Percentiles rank a stretch among this genome's conserved stretches.
Evolutionary conservation across 352 stramenopile species (phyloP).

Genomic region (Pseudoperonospora humuli): DNA sequence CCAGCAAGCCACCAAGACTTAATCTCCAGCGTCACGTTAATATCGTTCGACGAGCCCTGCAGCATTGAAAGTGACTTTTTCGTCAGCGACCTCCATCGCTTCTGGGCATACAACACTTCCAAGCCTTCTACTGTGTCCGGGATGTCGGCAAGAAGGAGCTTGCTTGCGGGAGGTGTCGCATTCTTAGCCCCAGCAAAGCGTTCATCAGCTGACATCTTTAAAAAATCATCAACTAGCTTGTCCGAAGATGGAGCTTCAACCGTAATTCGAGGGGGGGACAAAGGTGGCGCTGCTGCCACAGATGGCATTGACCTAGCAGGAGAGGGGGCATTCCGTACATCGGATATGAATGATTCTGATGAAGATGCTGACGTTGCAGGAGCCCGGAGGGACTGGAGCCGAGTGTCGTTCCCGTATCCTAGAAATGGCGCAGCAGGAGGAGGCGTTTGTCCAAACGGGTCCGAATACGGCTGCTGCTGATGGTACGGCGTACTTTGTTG

Average conservation of each 20-base stretch:
- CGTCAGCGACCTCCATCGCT: constrained; percentile 65
- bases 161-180: constrained; percentile 25
- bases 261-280: constrained; percentile 16
- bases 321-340: constrained; percentile 13
- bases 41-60: constrained; percentile 43
- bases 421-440: constrained; percentile 64
- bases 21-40: constrained; percentile 45
- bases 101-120: constrained; percentile 51
- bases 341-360: constrained; percentile 8
- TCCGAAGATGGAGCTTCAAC: constrained; percentile 29
- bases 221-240: constrained; percentile 59
- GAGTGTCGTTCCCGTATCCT: constrained; percentile 39
- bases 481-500: constrained; percentile 17
- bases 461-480: constrained; percentile 12
- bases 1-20: constrained; percentile 80
- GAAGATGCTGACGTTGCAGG: constrained; percentile 4
- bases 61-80: constrained; percentile 72
- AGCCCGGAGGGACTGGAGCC: constrained; percentile 38
- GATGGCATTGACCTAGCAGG: constrained; percentile 5
- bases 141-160: constrained; percentile 47
- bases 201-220: constrained; percentile 40
- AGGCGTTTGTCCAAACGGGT: constrained; percentile 34
- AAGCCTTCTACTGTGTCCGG: constrained; percentile 49
- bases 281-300: constrained; percentile 11
- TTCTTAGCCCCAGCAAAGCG: constrained; percentile 18